Percentiles rank a stretch among this genome's conserved stretches.
Conservation (phyloP, 352 stramenopile genomes). For the Pilasporangium apinafurcum region DNA sequence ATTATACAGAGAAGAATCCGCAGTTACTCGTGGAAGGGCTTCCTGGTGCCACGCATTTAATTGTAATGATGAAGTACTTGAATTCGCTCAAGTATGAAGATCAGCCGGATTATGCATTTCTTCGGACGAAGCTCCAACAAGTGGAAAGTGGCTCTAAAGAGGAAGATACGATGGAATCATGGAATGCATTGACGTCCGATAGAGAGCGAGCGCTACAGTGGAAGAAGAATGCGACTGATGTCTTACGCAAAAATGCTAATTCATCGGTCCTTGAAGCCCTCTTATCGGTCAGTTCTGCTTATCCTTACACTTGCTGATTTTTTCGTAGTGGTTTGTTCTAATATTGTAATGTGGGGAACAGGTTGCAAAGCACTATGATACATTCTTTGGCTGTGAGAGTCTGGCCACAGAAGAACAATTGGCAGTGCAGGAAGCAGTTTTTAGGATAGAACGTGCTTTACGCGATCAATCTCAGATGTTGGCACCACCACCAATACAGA, state of each 20-base stretch:
- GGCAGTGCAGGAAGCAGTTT: constrained; percentile 58
- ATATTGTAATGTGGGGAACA: too few species aligned
- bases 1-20: constrained; percentile 73
- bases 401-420: constrained; percentile 44
- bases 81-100: constrained; percentile 70
- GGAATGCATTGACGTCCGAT: constrained; percentile 22
- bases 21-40: constrained; percentile 69
- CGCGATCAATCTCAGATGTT: constrained; percentile 29
- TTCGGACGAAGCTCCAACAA: constrained; percentile 29
- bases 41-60: constrained; percentile 50
- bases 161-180: constrained; percentile 35
- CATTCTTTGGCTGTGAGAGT: constrained; percentile 59
- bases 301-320: background rate
- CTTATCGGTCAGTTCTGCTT: constrained; percentile 22
- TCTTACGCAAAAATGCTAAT: constrained; percentile 25
- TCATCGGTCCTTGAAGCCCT: constrained; percentile 35
- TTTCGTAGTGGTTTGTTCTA: constrained; percentile 5
- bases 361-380: constrained; percentile 73
- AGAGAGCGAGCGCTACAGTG: constrained; percentile 39
- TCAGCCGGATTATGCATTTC: constrained; percentile 53
- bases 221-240: constrained; percentile 40
- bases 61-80: constrained; percentile 77
- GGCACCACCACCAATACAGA: constrained; percentile 75
- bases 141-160: constrained; percentile 23
- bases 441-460: constrained; percentile 56